Conservation (phyloP, 2,329 filamentous ascomycete genomes). For the Diaporthe helianthi region DNA sequence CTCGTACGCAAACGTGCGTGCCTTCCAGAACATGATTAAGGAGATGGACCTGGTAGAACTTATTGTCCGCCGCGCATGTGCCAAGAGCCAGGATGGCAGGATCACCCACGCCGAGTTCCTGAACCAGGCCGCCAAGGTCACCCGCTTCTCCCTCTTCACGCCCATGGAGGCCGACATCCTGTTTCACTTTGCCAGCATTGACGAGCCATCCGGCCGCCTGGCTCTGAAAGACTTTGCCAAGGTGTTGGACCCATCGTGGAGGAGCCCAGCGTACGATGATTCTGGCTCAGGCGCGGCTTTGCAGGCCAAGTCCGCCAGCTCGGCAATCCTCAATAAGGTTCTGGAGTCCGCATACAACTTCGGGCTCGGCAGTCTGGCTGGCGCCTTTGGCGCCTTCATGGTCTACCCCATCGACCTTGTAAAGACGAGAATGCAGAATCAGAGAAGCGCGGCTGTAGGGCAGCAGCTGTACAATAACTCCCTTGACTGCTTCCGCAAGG, state of each 20-base stretch:
- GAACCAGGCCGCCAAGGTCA: conserved; percentile 89
- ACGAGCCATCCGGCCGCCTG: conserved; percentile 86
- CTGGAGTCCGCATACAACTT: conserved; percentile 90
- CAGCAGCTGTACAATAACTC: conserved; percentile 97
- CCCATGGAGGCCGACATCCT: conserved; percentile 99
- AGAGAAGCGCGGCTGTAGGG: conserved; percentile 81
- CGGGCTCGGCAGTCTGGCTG: conserved; percentile 83
- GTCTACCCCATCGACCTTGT: conserved; percentile 99
- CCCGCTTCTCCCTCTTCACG: conserved; percentile 94
- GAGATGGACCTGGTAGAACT: conserved; percentile 98
- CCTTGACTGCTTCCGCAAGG: conserved; percentile 91
- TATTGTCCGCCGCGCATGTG: conserved; percentile 85
- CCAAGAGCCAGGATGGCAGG: conserved; percentile 85
- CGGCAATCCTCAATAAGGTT: conserved; percentile 67
- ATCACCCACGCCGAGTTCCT: conserved; percentile 95
- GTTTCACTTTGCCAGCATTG: conserved; percentile 95
- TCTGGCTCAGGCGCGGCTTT: conserved; percentile 45
- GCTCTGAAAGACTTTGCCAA: conserved; percentile 87
- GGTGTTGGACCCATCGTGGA: conserved; percentile 93
- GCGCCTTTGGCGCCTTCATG: conserved; percentile 98
- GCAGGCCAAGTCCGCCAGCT: conserved; percentile 61
- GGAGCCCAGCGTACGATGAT: conserved; percentile 65
- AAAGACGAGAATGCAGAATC: conserved; percentile 98
- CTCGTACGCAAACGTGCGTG: conserved; percentile 95
- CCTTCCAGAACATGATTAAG: conserved; percentile 96